These are phyloP conservation scores for Boletus eberwhitei DNA, from an alignment of 768 basidiomycete genomes.

Conservation along the genomic window DNA sequence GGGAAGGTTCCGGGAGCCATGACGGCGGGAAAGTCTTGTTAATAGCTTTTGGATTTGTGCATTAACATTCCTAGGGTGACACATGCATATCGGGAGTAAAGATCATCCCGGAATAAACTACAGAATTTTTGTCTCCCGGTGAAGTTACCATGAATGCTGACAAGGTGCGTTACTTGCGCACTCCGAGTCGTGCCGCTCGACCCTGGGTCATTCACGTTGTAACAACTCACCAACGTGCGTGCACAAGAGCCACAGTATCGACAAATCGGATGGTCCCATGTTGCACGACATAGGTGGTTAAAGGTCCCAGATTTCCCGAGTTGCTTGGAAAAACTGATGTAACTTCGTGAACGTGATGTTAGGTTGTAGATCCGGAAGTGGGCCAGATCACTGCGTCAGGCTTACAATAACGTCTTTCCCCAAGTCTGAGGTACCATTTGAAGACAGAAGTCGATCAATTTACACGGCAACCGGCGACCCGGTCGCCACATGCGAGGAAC, in stretches of 20 bases:
- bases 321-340: not conserved
- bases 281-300: not conserved
- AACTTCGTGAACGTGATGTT: not conserved
- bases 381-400: not conserved
- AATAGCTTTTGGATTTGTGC: not conserved
- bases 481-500: not conserved
- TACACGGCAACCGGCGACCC: not conserved
- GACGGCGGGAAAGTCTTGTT: not conserved
- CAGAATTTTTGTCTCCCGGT: not conserved
- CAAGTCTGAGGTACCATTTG: not conserved
- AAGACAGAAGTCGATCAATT: not conserved
- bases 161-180: not conserved
- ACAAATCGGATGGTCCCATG: not conserved
- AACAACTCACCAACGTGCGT: not conserved
- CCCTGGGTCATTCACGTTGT: not conserved
- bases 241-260: not conserved
- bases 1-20: not conserved
- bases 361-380: not conserved
- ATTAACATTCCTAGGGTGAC: not conserved
- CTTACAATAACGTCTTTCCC: not conserved
- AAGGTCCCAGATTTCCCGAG: not conserved
- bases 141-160: not conserved
- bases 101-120: not conserved
- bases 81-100: not conserved
- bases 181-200: not conserved